A percentile compares a stretch with the other conserved stretches of the same genome.
These are phyloP conservation scores for Fusarium pseudocircinatum DNA, from an alignment of 2,329 filamentous ascomycete genomes.

Conservation along the genomic window DNA sequence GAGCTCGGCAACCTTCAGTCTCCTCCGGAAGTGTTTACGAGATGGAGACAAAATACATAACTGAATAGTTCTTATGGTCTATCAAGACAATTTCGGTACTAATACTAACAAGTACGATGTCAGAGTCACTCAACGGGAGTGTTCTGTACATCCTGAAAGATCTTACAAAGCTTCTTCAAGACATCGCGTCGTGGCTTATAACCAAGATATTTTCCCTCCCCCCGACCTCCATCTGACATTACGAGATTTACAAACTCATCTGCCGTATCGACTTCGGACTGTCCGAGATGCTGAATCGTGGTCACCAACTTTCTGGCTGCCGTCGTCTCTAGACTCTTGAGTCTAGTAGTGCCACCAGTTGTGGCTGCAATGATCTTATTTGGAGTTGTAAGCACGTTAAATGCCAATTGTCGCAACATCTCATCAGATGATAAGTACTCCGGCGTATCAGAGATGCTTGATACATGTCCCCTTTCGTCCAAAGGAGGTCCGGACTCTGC, in stretches of 20 bases:
- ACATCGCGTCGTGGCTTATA: not conserved
- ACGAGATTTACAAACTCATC: not conserved
- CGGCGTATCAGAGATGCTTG: not conserved
- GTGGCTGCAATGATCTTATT: not conserved
- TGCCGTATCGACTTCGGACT: not conserved
- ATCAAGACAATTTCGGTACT: not conserved
- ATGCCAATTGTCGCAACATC: not conserved
- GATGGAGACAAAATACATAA: no score
- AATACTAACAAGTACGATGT: rapidly evolving
- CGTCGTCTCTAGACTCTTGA: not conserved
- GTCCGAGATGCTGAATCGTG: not conserved
- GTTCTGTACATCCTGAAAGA: not conserved
- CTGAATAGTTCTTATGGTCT: not conserved
- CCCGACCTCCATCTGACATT: not conserved
- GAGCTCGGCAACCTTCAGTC: not conserved
- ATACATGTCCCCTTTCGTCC: not conserved
- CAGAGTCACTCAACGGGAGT: not conserved
- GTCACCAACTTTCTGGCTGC: not conserved
- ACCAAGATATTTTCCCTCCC: not conserved
- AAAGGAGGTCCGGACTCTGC: not conserved
- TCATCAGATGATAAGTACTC: not conserved
- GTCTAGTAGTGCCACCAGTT: not conserved
- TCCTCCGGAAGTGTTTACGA: no score
- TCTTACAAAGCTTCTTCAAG: not conserved
- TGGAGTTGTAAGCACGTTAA: not conserved